Percentiles rank a stretch among this genome's conserved stretches.
These are phyloP conservation scores for Cadophora sp. DNA, from an alignment of 2,329 filamentous ascomycete genomes.

Conservation along the genomic window DNA sequence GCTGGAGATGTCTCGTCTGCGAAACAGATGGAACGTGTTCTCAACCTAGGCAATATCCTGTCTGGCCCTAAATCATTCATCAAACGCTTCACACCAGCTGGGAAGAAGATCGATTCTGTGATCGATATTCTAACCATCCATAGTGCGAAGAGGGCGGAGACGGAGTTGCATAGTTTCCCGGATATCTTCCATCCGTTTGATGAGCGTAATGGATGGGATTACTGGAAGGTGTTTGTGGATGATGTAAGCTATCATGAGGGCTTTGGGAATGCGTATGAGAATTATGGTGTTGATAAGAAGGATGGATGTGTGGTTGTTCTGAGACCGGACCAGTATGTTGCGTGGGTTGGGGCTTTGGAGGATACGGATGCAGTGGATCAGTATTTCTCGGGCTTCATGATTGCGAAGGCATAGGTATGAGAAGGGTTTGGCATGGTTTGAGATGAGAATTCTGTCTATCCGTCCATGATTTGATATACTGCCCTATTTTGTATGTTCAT, in stretches of 20 bases:
- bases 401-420: background rate
- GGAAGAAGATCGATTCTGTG: constrained; percentile 51
- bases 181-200: constrained; percentile 56
- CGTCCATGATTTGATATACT: background rate
- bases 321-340: constrained; percentile 73
- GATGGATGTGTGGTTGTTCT: constrained; percentile 65
- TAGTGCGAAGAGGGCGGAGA: constrained; percentile 54
- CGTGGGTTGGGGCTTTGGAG: constrained; percentile 48
- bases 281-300: constrained; percentile 62
- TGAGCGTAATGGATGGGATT: constrained; percentile 58
- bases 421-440: background rate
- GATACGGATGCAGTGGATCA: constrained; percentile 32
- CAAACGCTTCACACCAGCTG: constrained; percentile 50
- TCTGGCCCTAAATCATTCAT: constrained; percentile 50
- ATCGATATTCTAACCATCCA: constrained; percentile 70
- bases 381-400: constrained; percentile 33
- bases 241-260: constrained; percentile 61
- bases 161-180: constrained; percentile 60
- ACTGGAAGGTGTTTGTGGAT: constrained; percentile 63
- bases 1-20: constrained; percentile 60
- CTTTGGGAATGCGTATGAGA: constrained; percentile 57
- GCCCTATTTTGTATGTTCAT: background rate
- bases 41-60: constrained; percentile 55
- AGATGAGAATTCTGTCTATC: background rate
- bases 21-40: constrained; percentile 53